These are phyloP conservation scores for Colletotrichum caudatum DNA, from an alignment of 2,329 filamentous ascomycete species.

Conservation along the genomic window DNA sequence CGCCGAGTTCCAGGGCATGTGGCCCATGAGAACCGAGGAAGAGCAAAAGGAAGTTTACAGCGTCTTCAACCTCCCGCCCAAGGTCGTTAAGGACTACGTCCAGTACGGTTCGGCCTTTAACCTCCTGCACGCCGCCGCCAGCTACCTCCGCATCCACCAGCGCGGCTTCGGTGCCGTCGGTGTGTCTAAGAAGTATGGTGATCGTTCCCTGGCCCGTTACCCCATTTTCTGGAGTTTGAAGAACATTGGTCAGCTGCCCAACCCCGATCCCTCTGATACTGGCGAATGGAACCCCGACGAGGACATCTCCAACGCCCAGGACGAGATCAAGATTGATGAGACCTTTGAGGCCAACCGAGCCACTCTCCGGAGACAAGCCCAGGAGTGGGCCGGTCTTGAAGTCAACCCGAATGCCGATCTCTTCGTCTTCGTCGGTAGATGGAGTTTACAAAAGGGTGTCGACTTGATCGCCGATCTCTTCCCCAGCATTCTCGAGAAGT, in stretches of 20 bases:
- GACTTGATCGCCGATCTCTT: constrained; percentile 77
- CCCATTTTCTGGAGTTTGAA: constrained; percentile 77
- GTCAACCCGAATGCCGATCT: constrained; percentile 72
- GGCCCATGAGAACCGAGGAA: constrained; percentile 73
- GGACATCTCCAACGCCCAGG: constrained; percentile 55
- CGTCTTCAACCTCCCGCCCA: constrained; percentile 71
- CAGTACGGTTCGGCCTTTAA: constrained; percentile 79
- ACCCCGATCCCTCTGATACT: constrained; percentile 74
- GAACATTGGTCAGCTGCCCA: constrained; percentile 72
- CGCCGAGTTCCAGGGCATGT: constrained; percentile 76
- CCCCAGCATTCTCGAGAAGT: constrained; percentile 70
- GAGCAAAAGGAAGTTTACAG: constrained; percentile 73
- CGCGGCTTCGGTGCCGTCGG: constrained; percentile 76
- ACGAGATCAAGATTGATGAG: constrained; percentile 64
- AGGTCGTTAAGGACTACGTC: constrained; percentile 70
- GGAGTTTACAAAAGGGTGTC: constrained; percentile 77
- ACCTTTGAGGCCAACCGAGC: constrained; percentile 65
- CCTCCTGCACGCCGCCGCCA: constrained; percentile 74
- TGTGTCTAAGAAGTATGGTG: constrained; percentile 76
- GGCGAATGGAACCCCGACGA: constrained; percentile 68
- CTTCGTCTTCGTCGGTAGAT: constrained; percentile 76
- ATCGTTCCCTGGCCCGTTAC: constrained; percentile 74
- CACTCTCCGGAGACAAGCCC: constrained; percentile 69
- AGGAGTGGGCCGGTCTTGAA: constrained; percentile 75
- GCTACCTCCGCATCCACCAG: constrained; percentile 74